phyloP scores from a whole-genome alignment of 2,329 filamentous ascomycete species.

The Stagonosporopsis vannaccii region DNA sequence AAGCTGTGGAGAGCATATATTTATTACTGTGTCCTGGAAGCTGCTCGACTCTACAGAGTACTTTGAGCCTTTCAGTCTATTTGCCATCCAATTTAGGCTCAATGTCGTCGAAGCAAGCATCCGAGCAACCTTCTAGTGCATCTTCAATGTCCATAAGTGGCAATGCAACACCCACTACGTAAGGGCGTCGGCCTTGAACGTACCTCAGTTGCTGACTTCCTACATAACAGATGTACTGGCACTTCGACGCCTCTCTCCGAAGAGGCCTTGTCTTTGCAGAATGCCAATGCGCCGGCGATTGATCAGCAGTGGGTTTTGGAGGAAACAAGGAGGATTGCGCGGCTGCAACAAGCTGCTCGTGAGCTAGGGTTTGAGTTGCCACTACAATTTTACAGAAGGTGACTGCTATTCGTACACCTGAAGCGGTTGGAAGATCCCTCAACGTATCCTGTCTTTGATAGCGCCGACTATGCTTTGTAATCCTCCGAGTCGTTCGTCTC shows the following conservation, averaged over 20 bases:
- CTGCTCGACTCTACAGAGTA: neutral
- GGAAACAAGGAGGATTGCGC: constrained; percentile 2
- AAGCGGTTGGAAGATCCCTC: neutral
- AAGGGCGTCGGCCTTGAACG: neutral
- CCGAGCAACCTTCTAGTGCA: neutral
- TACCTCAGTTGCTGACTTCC: neutral
- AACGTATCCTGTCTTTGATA: constrained; percentile 40
- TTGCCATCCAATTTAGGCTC: neutral
- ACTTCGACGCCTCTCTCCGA: constrained; percentile 6
- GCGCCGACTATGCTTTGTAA: constrained; percentile 54
- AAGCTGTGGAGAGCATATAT: constrained; percentile 3
- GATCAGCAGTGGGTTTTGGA: constrained; percentile 11
- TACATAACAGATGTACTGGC: neutral
- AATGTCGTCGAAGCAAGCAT: neutral
- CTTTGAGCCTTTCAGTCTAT: neutral
- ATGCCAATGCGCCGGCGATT: constrained; percentile 1
- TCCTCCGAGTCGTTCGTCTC: constrained; percentile 56
- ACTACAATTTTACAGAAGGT: constrained; percentile 5
- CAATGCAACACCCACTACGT: neutral
- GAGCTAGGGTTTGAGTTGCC: constrained; percentile 16
- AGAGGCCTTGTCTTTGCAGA: neutral
- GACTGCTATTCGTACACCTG: neutral
- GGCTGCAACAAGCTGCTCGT: constrained; percentile 8
- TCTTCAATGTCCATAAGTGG: neutral
- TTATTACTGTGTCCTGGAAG: neutral